A percentile compares a stretch with the other conserved stretches of the same genome.
These are phyloP conservation scores for Trypanosoma avium DNA, from an alignment of 208 protist species.

Conservation along the genomic window DNA sequence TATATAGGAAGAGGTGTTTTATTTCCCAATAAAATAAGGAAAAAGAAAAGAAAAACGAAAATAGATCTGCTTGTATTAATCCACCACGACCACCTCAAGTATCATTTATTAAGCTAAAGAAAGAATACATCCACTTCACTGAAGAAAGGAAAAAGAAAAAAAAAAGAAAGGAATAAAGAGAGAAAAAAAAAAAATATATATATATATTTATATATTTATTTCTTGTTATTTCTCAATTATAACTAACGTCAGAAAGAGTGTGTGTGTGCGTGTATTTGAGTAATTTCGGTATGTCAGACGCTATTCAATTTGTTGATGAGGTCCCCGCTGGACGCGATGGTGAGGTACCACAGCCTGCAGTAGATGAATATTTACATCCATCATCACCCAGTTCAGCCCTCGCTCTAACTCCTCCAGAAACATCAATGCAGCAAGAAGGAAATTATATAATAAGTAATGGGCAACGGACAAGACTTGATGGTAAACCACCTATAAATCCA, in stretches of 20 bases:
- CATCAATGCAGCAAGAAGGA: not conserved
- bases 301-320: not conserved
- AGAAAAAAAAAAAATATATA: not conserved
- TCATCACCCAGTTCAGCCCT: not conserved
- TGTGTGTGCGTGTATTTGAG: not conserved
- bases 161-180: not conserved
- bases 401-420: not conserved
- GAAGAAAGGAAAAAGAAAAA: not conserved
- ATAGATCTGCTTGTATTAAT: no score
- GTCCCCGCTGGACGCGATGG: conserved; percentile 3
- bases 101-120: not conserved
- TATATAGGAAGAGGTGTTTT: no score
- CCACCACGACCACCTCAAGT: not conserved
- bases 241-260: not conserved
- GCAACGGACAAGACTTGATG: not conserved
- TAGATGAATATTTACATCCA: not conserved
- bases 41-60: not conserved
- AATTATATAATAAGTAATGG: not conserved
- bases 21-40: no score
- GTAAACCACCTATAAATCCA: not conserved
- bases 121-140: not conserved
- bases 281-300: not conserved
- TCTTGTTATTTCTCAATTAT: not conserved
- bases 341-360: conserved; percentile 5
- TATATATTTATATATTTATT: no score